Evolutionary conservation across 257 asterid genomes (phyloP), one percentile per base, ranked within the genome.

Genomic region (Fraxinus cuspidata): DNA sequence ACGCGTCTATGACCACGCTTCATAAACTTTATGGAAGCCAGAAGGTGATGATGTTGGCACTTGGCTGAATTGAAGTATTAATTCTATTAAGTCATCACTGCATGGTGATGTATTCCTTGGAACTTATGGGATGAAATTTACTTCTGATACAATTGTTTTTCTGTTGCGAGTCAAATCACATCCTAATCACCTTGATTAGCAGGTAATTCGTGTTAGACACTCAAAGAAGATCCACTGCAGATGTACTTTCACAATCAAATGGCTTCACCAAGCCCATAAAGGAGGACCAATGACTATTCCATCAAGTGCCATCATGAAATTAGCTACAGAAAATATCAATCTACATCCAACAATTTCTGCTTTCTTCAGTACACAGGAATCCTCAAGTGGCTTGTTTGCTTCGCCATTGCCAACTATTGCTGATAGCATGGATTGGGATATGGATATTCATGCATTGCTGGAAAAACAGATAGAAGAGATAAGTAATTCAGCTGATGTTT

Each of bases 141-240:
- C 47, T 82, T 73, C 32, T 42, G 42, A 70, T 32, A n/a, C 70
- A 65, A 31, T 44, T 49, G 21, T 68, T 80, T 74, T 64, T 65
- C 47, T 34, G 4, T 74, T 78, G 71, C 77, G 10, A 29, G 64
- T 76, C 66, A 37, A 16, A 67, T 85, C 8, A 65, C 70, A 38
- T 47, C 82, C 51, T 27, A 25, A 31, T 63, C 72, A 16, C 78
- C 66, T 47, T 47, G 63, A 75, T 74, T 74, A 70, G 80, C 92
- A 90, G 96, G 88, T 72, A 64, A 25, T 70, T 69, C 85, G 70
- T 27, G 86, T 87, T 76, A 87, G 91, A 75, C 92, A 88, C 77
- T 85, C 93, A 16, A 86, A 84, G 85, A 90, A 86, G 82, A 78
- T 8, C 80, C 87, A 79, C 80, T 89, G 93, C 86, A 87, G 93